phyloP scores from a whole-genome alignment of 805 yeast genomes.

The Tetrapisispora arboricola region DNA sequence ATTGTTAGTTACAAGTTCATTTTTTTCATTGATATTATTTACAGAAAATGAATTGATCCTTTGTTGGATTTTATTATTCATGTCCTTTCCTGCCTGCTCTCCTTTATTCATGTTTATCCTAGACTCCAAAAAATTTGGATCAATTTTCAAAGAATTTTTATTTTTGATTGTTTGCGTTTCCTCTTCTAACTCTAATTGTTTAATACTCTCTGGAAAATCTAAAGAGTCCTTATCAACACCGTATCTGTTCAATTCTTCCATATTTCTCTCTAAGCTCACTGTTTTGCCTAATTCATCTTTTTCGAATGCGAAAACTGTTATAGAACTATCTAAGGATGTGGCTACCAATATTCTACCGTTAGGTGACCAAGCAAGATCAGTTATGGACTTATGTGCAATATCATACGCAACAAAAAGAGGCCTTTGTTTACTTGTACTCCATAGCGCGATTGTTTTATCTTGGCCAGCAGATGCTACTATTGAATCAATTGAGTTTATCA shows the following conservation, averaged over 20 bases:
- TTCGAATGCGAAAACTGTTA: slow-evolving; percentile 58
- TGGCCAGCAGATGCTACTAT: slow-evolving; percentile 95
- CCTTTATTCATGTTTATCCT: slow-evolving; percentile 1
- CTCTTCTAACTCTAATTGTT: slow-evolving; percentile 66
- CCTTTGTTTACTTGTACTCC: slow-evolving; percentile 70
- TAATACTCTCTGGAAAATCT: slow-evolving; percentile 79
- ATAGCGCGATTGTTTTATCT: slow-evolving; percentile 75
- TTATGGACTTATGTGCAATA: slow-evolving; percentile 63
- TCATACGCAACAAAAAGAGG: slow-evolving; percentile 78
- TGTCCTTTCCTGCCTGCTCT: not conserved
- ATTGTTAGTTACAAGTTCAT: not conserved
- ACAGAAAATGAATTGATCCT: not conserved
- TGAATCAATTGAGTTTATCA: slow-evolving; percentile 36
- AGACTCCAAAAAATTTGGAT: slow-evolving; percentile 7
- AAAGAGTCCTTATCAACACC: slow-evolving; percentile 82
- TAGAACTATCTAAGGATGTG: slow-evolving; percentile 77
- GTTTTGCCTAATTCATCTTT: slow-evolving; percentile 49
- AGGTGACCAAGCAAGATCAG: slow-evolving; percentile 85
- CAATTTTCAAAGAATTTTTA: not conserved
- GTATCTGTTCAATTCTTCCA: slow-evolving; percentile 62
- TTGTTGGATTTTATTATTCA: not conserved
- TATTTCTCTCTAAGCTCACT: slow-evolving; percentile 56
- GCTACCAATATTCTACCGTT: slow-evolving; percentile 65
- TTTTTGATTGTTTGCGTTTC: slow-evolving; percentile 35
- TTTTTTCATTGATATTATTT: not conserved